Evolutionary conservation across 192 early-diverging fungal genomes (phyloP), one percentile per base, ranked within the genome.

Genomic region (Funneliformis geosporum): DNA sequence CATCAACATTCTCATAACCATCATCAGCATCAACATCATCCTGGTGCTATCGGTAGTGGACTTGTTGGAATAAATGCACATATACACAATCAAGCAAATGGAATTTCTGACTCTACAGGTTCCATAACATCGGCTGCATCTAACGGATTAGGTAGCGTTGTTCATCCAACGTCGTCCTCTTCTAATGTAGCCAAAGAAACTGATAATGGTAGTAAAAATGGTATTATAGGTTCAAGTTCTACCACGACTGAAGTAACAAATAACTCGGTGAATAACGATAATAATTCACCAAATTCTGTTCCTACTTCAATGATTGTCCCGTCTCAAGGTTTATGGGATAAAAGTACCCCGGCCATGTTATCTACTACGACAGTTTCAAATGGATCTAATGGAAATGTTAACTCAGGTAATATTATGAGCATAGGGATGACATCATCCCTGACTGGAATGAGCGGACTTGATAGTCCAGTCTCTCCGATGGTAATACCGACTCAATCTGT

Each of bases 11-110:
- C 60, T 10, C 75, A 65, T 64, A 67, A 28, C n/a, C 81, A 85
- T 39, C 77, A 60, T 38, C 81, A 82, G 25, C 82, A 69, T 27
- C 78, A 44, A 43, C 72, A 65, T 67, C 82, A 80, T 60, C 76
- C 43, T 4, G 64, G 76, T 67, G 65, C 62, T 39, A 78, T 78
- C 66, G 64, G 60, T 9, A 66, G 76, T 66, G 76, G 76, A 47
- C n/a, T 78, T 18, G n/a, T 4, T 33, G 65, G 76, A 27, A 59
- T 47, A 28, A 75, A 59, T 78, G 43, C 65, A 46, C 75, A 59
- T 65, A 10, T 59, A 28, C 59, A 76, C 9, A 44, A 1, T 50
- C 43, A 27, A n/a, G 10, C 21, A 27, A 73, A 73, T 50, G 55
- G 60, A 62, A 28, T 23, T 28, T 27, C 25, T 16, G 43, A 42